These are phyloP conservation scores for Pythium myriotylum DNA, from an alignment of 352 stramenopile genomes.

Conservation along the genomic window DNA sequence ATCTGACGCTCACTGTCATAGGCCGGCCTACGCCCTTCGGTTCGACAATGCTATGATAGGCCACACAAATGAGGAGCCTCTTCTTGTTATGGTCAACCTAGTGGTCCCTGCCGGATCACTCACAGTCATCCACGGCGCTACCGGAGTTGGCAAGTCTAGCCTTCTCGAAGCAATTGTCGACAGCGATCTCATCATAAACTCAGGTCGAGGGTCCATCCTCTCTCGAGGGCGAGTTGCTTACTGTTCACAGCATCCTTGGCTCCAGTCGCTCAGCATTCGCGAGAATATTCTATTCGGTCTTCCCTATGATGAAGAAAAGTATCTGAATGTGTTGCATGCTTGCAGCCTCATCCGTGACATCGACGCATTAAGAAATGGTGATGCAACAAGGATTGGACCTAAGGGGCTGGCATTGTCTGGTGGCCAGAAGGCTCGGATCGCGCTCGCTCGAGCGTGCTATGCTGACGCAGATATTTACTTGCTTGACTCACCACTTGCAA, in stretches of 20 bases:
- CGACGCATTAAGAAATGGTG: constrained; percentile 63
- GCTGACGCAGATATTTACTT: constrained; percentile 58
- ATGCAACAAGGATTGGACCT: constrained; percentile 92
- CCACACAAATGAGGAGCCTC: constrained; percentile 1
- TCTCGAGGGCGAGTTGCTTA: constrained; percentile 32
- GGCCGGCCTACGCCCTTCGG: not conserved
- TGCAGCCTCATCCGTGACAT: constrained; percentile 84
- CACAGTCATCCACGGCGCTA: constrained; percentile 28
- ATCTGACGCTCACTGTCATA: no score
- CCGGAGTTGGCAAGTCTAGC: constrained; percentile 32
- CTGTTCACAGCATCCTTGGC: constrained; percentile 80
- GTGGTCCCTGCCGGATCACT: constrained; percentile 18
- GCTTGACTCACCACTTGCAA: constrained; percentile 87
- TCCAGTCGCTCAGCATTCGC: constrained; percentile 89
- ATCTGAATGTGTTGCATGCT: constrained; percentile 44
- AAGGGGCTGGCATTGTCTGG: constrained; percentile 91
- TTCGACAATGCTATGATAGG: constrained; percentile 8
- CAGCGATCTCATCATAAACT: constrained; percentile 6
- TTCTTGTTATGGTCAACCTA: constrained; percentile 13
- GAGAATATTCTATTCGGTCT: constrained; percentile 93
- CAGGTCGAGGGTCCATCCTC: constrained; percentile 9
- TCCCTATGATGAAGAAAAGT: constrained; percentile 35
- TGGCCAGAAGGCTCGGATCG: constrained; percentile 79
- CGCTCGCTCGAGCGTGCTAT: constrained; percentile 51
- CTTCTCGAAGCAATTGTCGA: constrained; percentile 29